phyloP scores from a whole-genome alignment of 2,329 filamentous ascomycete genomes.

The Zasmidium citrigriseum region DNA sequence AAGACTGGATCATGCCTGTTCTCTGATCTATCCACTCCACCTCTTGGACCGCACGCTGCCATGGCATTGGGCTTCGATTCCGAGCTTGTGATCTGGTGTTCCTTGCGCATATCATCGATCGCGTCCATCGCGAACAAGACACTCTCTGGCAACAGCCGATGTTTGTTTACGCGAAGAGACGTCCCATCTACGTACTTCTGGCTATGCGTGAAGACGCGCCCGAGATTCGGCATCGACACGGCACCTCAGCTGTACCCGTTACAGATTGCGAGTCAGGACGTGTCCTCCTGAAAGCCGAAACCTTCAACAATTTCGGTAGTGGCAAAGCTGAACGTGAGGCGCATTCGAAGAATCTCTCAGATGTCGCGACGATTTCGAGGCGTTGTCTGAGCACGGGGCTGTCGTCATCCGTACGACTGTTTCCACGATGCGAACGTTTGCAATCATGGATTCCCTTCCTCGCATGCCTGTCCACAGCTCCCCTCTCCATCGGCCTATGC shows the following conservation, averaged over 20 bases:
- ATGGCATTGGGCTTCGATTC: background rate
- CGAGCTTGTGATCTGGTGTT: background rate
- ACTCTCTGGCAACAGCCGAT: slow-evolving; percentile 3
- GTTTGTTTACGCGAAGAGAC: background rate
- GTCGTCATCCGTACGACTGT: background rate
- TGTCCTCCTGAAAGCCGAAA: background rate
- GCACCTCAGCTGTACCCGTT: background rate
- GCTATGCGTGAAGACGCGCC: background rate
- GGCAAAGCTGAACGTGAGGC: background rate
- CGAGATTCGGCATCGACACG: background rate
- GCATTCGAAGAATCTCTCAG: background rate
- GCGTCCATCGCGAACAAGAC: background rate
- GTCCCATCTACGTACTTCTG: background rate
- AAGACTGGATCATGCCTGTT: slow-evolving; percentile 7
- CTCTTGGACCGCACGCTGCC: background rate
- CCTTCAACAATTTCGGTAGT: background rate
- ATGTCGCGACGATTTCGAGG: background rate
- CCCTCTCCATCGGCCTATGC: background rate
- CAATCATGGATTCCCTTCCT: background rate
- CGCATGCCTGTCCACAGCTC: background rate
- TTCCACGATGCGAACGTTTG: background rate
- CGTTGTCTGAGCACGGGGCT: background rate
- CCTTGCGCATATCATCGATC: background rate
- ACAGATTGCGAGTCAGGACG: background rate
- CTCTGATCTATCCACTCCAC: background rate